Percentiles rank a stretch among this genome's conserved stretches.
phyloP scores from a whole-genome alignment of 805 yeast genomes.

The Candida vartiovaarae region DNA sequence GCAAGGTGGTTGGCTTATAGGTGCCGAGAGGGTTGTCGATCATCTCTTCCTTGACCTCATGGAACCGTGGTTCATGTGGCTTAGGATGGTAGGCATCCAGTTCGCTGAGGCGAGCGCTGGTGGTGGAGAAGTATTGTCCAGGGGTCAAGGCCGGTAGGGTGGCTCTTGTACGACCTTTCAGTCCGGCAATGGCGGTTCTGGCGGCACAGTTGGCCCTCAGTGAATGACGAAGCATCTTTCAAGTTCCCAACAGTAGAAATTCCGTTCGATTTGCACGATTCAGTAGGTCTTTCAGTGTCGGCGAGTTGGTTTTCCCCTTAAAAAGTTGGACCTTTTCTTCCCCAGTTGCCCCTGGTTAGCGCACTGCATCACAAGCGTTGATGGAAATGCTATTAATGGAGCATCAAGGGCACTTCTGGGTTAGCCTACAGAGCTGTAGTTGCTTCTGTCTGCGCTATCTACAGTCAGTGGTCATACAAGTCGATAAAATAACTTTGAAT shows the following conservation, averaged over 20 bases:
- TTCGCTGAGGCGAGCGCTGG: constrained; percentile 10
- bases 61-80: constrained; percentile 12
- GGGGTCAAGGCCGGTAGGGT: background rate
- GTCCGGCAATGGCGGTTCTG: background rate
- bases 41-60: constrained; percentile 14
- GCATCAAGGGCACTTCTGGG: too few relatives aligned
- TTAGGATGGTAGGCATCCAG: constrained; percentile 19
- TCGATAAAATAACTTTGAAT: too few relatives aligned
- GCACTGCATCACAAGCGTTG: background rate
- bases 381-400: too few relatives aligned
- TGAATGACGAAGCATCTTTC: constrained; percentile 1
- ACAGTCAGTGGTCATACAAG: too few relatives aligned
- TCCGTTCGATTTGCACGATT: background rate
- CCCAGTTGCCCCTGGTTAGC: background rate
- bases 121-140: background rate
- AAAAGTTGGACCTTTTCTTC: background rate
- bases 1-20: constrained; percentile 21
- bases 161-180: background rate
- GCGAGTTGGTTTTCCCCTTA: background rate
- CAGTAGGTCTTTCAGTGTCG: too few relatives aligned
- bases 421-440: too few relatives aligned
- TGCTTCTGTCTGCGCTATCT: too few relatives aligned
- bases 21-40: constrained; percentile 38
- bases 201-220: background rate
- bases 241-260: background rate